Percentiles rank a stretch among this genome's conserved stretches.
These are phyloP conservation scores for Cynanchum wilfordii DNA, from an alignment of 257 asterid species.

Conservation along the genomic window DNA sequence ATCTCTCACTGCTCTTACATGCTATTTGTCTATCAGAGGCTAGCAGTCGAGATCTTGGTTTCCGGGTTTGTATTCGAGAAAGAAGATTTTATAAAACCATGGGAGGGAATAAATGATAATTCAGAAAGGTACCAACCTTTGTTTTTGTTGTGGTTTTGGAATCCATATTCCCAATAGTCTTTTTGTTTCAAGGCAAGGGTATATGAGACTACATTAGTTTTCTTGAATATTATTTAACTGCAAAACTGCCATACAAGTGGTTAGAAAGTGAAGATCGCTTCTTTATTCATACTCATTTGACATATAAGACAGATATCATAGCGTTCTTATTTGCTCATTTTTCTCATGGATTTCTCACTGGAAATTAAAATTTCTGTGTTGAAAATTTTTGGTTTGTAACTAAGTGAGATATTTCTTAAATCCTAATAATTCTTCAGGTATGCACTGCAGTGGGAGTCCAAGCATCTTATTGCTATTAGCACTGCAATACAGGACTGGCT, in stretches of 20 bases:
- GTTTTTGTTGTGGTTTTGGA: conserved; percentile 1
- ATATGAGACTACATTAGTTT: neutral
- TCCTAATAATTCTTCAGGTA: conserved; percentile 45
- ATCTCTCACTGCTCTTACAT: conserved; percentile 13
- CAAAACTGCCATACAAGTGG: neutral
- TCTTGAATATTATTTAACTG: neutral
- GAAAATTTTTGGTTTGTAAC: neutral
- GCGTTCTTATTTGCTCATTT: neutral
- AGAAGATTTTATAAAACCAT: conserved; percentile 76
- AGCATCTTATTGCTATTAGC: conserved; percentile 80
- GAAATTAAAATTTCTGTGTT: neutral
- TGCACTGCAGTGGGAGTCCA: conserved; percentile 89
- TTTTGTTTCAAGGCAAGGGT: neutral
- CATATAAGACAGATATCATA: neutral
- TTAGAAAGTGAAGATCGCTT: neutral
- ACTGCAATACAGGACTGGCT: conserved; percentile 97
- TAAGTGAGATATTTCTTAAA: conserved; percentile 9
- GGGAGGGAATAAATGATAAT: conserved; percentile 72
- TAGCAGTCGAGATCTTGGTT: conserved; percentile 82
- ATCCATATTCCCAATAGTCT: neutral
- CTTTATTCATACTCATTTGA: neutral
- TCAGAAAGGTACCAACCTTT: conserved; percentile 60
- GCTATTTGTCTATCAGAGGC: conserved; percentile 49
- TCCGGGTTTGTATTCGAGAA: conserved; percentile 88
- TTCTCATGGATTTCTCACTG: neutral